A percentile compares a stretch with the other conserved stretches of the same genome.
These are phyloP conservation scores for Scheffersomyces titani DNA, from an alignment of 1,139 yeast genomes.

Conservation along the genomic window DNA sequence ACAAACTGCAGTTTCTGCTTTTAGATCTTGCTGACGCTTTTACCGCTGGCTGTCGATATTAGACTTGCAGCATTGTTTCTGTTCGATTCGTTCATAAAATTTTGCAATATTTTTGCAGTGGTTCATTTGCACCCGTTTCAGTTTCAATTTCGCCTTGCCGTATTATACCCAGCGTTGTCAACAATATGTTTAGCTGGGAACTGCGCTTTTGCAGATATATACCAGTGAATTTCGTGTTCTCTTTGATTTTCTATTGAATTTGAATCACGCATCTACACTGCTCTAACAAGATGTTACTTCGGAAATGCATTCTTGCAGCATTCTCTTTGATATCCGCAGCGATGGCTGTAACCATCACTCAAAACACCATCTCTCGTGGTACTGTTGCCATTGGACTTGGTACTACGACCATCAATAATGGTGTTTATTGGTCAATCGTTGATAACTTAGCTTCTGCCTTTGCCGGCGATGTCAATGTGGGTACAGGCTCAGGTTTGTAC, in stretches of 20 bases:
- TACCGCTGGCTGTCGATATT: not conserved
- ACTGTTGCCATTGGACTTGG: constrained; percentile 7
- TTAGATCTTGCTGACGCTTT: not conserved
- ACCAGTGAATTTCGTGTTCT: not conserved
- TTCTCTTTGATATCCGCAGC: constrained; percentile 4
- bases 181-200: not conserved
- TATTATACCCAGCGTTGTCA: not conserved
- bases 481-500: constrained; percentile 20
- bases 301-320: constrained; percentile 4
- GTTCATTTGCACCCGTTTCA: not conserved
- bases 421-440: constrained; percentile 14
- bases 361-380: constrained; percentile 9
- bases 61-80: not conserved
- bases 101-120: not conserved
- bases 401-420: constrained; percentile 9
- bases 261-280: not conserved
- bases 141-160: not conserved
- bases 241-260: too few species aligned
- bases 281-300: constrained; percentile 3
- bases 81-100: not conserved
- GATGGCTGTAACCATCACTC: constrained; percentile 5
- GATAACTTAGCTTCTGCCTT: constrained; percentile 11
- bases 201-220: not conserved
- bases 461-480: constrained; percentile 12
- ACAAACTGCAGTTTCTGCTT: not conserved